Conservation (phyloP, 148 eudicot genomes). For the Tetragonia tetragonoides region DNA sequence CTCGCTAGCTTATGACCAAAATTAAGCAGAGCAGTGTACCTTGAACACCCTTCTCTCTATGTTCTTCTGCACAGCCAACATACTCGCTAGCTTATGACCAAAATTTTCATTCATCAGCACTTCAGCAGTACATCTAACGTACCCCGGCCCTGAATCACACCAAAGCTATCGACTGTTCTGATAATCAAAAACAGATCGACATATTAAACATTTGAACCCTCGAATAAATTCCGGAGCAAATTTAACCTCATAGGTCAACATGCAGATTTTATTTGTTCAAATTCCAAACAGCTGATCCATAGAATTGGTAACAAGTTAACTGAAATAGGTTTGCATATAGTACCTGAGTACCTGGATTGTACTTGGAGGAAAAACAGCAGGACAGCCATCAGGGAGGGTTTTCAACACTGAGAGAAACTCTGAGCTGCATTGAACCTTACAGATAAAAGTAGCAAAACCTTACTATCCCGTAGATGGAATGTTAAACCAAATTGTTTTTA, state of each 20-base stretch:
- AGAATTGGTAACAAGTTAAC: not conserved
- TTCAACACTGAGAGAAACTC: not conserved
- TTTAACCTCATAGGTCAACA: not conserved
- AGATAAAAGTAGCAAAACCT: not conserved
- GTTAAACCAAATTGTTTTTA: too few species aligned
- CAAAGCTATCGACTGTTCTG: not conserved
- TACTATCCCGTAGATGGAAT: too few species aligned
- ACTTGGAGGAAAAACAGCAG: not conserved
- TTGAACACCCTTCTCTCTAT: not conserved
- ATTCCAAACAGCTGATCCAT: not conserved
- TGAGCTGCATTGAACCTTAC: not conserved
- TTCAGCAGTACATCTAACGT: not conserved
- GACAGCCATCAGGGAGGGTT: not conserved
- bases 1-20: not conserved
- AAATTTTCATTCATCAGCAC: not conserved
- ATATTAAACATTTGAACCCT: not conserved
- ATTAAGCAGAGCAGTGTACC: not conserved
- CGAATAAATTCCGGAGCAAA: not conserved
- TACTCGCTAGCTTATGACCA: not conserved
- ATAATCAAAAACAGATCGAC: not conserved
- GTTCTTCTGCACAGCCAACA: slow-evolving; percentile 6
- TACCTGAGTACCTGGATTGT: not conserved
- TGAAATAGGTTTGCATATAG: not conserved
- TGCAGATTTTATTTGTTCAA: too few species aligned
- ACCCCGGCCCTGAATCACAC: not conserved